Conservation (phyloP, 306 rosid genomes). For the Vicia faba region DNA sequence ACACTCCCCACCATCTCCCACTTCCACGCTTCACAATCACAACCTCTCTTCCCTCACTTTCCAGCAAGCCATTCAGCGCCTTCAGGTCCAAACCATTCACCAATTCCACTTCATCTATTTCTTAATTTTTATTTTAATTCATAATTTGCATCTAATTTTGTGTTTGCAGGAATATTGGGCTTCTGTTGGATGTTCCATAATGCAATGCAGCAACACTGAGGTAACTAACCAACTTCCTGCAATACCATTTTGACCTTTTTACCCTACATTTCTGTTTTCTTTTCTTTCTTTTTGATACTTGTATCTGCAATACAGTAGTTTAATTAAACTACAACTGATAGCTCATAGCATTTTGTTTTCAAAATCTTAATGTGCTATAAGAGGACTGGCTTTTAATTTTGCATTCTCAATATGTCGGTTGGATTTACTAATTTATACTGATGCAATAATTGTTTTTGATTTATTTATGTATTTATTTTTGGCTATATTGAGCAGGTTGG, state of each 20-base stretch:
- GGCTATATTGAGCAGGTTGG: conserved; percentile 74
- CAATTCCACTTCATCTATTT: not conserved
- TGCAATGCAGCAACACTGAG: conserved; percentile 99
- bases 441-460: conserved; percentile 23
- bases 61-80: conserved; percentile 96
- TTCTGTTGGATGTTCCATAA: conserved; percentile 93
- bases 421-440: not conserved
- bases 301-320: no score
- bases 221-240: conserved; percentile 41
- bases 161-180: conserved; percentile 88
- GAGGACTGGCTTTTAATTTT: no score
- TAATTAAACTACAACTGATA: not conserved
- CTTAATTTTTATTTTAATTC: not conserved
- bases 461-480: conserved; percentile 16
- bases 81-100: conserved; percentile 58
- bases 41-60: conserved; percentile 62
- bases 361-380: no score
- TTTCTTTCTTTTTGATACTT: no score
- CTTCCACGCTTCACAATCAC: conserved; percentile 15
- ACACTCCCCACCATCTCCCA: conserved; percentile 25
- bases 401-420: not conserved
- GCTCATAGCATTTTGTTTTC: not conserved
- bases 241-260: not conserved
- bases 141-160: not conserved
- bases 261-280: no score